These are phyloP conservation scores for Chaetomiaceae sp. DNA, from an alignment of 2,329 filamentous ascomycete genomes.

Conservation along the genomic window DNA sequence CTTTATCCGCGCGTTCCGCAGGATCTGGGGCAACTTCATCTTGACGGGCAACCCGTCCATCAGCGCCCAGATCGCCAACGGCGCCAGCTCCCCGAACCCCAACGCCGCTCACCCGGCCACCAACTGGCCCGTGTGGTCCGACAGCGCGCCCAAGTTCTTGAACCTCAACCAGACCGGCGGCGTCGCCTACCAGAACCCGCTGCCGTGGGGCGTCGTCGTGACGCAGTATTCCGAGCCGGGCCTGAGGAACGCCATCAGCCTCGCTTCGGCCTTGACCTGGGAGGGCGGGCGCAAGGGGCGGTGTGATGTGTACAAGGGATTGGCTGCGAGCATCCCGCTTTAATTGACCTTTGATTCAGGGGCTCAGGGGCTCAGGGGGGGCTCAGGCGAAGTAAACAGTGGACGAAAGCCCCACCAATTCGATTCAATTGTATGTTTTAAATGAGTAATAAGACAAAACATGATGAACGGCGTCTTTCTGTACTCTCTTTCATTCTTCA, in stretches of 20 bases:
- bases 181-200: constrained; percentile 1
- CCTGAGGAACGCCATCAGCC: constrained; percentile 18
- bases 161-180: constrained; percentile 27
- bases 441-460: too few relatives aligned
- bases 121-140: constrained; percentile 22
- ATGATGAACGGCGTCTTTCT: too few relatives aligned
- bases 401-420: too few relatives aligned
- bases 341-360: not conserved
- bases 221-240: constrained; percentile 19
- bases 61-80: constrained; percentile 20
- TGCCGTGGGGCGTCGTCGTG: constrained; percentile 13
- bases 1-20: constrained; percentile 21
- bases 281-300: constrained; percentile 24
- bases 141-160: constrained; percentile 11
- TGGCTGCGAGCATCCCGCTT: constrained; percentile 12
- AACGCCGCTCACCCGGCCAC: constrained; percentile 13
- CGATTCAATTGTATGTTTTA: too few relatives aligned
- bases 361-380: not conserved
- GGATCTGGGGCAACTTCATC: constrained; percentile 26
- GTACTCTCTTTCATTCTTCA: too few relatives aligned
- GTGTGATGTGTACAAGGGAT: constrained; percentile 23
- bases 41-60: constrained; percentile 21
- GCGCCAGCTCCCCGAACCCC: constrained; percentile 8
- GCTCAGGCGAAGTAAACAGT: not conserved
- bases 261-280: constrained; percentile 22